Conservation (phyloP, 1,284 basidiomycete genomes). For the Apiotrichum porosum region DNA sequence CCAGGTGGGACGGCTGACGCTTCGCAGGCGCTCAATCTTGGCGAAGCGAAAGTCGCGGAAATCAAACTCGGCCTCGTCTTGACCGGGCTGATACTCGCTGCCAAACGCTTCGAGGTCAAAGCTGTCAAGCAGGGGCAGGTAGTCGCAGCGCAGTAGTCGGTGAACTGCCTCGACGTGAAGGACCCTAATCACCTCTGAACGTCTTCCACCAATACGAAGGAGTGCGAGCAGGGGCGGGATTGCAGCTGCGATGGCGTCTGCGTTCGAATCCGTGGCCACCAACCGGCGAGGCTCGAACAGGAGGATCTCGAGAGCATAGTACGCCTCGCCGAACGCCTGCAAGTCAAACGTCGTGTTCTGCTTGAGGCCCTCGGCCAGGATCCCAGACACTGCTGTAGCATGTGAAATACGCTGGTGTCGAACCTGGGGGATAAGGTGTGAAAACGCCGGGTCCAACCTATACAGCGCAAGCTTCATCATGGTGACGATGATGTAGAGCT, state of each 20-base stretch:
- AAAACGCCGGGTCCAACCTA: constrained; percentile 2
- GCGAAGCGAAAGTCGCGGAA: constrained; percentile 12
- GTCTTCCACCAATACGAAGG: not conserved
- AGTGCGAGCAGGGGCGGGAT: constrained; percentile 6
- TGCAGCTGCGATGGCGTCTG: not conserved
- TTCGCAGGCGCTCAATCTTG: constrained; percentile 7
- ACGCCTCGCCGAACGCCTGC: constrained; percentile 12
- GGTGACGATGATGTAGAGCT: constrained; percentile 17
- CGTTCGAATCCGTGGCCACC: constrained; percentile 5
- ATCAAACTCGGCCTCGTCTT: constrained; percentile 12
- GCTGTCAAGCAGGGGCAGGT: not conserved
- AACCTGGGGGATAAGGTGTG: not conserved
- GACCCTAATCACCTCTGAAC: not conserved
- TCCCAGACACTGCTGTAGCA: constrained; percentile 9
- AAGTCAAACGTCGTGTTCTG: not conserved
- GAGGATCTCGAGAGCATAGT: constrained; percentile 15
- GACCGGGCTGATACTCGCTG: constrained; percentile 9
- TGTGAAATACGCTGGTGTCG: constrained; percentile 10
- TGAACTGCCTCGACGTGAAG: constrained; percentile 10
- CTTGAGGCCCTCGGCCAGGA: constrained; percentile 1
- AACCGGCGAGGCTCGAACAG: constrained; percentile 16
- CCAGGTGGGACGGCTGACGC: not conserved
- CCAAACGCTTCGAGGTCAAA: constrained; percentile 7
- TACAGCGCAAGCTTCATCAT: constrained; percentile 8
- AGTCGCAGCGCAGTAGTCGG: constrained; percentile 6